These are phyloP conservation scores for Phytophthora rubi DNA, from an alignment of 352 stramenopile species.

Conservation along the genomic window DNA sequence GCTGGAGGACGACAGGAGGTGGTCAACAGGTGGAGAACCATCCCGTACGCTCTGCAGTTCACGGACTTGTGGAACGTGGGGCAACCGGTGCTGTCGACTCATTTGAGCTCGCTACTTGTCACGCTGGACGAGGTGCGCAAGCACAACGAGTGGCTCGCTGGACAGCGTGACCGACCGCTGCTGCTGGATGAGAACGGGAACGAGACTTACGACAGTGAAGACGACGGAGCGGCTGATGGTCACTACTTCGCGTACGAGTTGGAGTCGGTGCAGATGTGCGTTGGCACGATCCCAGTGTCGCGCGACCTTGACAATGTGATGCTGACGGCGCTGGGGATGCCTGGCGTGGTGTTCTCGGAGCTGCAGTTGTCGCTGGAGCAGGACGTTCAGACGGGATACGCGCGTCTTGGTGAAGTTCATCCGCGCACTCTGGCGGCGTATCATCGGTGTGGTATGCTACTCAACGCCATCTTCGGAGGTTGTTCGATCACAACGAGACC, in stretches of 20 bases:
- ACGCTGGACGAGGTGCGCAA: conserved; percentile 34
- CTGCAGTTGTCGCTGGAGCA: conserved; percentile 39
- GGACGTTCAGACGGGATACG: conserved; percentile 13
- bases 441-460: conserved; percentile 26
- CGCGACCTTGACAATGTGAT: conserved; percentile 22
- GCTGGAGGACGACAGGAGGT: conserved; percentile 10
- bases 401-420: conserved; percentile 13
- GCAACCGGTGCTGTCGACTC: conserved; percentile 24
- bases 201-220: conserved; percentile 8
- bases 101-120: conserved; percentile 30
- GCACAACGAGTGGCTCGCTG: conserved; percentile 22
- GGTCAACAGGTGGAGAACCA: conserved; percentile 25
- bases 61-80: conserved; percentile 31
- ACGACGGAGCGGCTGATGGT: conserved; percentile 24
- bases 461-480: conserved; percentile 35
- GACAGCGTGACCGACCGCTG: conserved; percentile 3
- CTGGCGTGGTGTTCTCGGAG: conserved; percentile 30
- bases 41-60: conserved; percentile 35
- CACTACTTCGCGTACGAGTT: conserved; percentile 44
- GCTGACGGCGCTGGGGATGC: conserved; percentile 23
- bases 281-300: conserved; percentile 33
- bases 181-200: conserved; percentile 16
- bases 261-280: conserved; percentile 42
- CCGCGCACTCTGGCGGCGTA: conserved; percentile 16
- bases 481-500: conserved; percentile 18